phyloP scores from a whole-genome alignment of 108 stramenopile genomes.

The Bacterosira constricta region DNA sequence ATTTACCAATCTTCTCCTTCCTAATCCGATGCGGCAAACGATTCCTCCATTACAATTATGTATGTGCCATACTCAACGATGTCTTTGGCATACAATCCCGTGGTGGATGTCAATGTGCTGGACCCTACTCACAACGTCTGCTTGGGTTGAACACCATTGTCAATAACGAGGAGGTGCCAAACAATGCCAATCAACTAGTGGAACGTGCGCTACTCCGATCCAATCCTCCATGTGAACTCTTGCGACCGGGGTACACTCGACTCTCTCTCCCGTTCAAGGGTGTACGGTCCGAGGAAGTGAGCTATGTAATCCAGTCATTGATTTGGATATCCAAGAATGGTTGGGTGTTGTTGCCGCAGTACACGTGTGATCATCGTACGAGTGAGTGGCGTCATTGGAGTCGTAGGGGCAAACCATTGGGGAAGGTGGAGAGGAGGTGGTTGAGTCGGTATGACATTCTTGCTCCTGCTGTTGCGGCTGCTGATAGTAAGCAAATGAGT shows the following conservation, averaged over 20 bases:
- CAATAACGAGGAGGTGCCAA: slow-evolving; percentile 39
- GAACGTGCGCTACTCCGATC: slow-evolving; percentile 84
- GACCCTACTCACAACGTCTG: slow-evolving; percentile 86
- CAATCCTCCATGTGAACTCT: slow-evolving; percentile 79
- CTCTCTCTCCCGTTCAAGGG: slow-evolving; percentile 86
- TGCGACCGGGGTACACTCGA: slow-evolving; percentile 93
- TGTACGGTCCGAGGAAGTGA: slow-evolving; percentile 72
- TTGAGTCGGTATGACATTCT: slow-evolving; percentile 72
- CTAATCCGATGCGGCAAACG: slow-evolving; percentile 71
- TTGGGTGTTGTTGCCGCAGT: slow-evolving; percentile 88
- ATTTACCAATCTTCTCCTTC: slow-evolving; percentile 87
- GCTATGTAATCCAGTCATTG: slow-evolving; percentile 90
- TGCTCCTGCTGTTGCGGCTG: neutral
- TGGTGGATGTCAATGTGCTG: slow-evolving; percentile 95
- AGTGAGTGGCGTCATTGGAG: slow-evolving; percentile 86
- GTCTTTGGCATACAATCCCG: slow-evolving; percentile 97
- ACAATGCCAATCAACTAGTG: slow-evolving; percentile 62
- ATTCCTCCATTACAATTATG: slow-evolving; percentile 97
- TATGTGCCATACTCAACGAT: slow-evolving; percentile 96
- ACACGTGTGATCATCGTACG: slow-evolving; percentile 87
- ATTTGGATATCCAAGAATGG: slow-evolving; percentile 91
- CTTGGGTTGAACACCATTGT: slow-evolving; percentile 70
- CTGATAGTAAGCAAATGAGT: neutral
- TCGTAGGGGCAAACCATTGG: slow-evolving; percentile 81
- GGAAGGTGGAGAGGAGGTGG: slow-evolving; percentile 72